These are phyloP conservation scores for Cercophora scortea DNA, from an alignment of 495 filamentous ascomycete species.

Conservation along the genomic window DNA sequence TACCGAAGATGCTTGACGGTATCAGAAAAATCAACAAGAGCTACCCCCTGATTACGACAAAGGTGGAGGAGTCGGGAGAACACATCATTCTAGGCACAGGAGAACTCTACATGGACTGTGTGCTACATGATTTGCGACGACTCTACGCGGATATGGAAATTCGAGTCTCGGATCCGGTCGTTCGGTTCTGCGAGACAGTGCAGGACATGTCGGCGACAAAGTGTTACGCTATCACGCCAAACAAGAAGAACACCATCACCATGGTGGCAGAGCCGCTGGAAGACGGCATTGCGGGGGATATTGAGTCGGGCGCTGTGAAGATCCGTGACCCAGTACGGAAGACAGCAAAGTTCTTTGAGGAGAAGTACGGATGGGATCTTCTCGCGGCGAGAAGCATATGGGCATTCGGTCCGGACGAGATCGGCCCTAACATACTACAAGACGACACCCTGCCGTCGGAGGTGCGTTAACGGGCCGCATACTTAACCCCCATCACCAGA, in stretches of 20 bases:
- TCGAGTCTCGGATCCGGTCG: constrained; percentile 96
- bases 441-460: constrained; percentile 90
- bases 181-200: constrained; percentile 96
- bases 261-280: constrained; percentile 96
- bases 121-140: constrained; percentile 85
- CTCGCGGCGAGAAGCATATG: constrained; percentile 92
- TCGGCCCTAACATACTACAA: constrained; percentile 91
- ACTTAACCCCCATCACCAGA: not conserved
- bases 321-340: constrained; percentile 91
- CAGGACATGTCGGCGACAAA: constrained; percentile 95
- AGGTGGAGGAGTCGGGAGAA: constrained; percentile 98
- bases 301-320: constrained; percentile 80
- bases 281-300: constrained; percentile 89
- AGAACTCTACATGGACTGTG: constrained; percentile 98
- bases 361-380: constrained; percentile 95
- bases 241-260: constrained; percentile 98
- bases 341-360: constrained; percentile 94
- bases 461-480: constrained; percentile 32
- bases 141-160: constrained; percentile 99
- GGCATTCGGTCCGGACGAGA: constrained; percentile 96
- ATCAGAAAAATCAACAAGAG: constrained; percentile 95
- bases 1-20: constrained; percentile 99
- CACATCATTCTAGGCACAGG: constrained; percentile 92
- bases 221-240: constrained; percentile 94
- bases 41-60: constrained; percentile 90